Evolutionary conservation across 345 rosid species (phyloP).

Genomic region (Heritiera fomes): DNA sequence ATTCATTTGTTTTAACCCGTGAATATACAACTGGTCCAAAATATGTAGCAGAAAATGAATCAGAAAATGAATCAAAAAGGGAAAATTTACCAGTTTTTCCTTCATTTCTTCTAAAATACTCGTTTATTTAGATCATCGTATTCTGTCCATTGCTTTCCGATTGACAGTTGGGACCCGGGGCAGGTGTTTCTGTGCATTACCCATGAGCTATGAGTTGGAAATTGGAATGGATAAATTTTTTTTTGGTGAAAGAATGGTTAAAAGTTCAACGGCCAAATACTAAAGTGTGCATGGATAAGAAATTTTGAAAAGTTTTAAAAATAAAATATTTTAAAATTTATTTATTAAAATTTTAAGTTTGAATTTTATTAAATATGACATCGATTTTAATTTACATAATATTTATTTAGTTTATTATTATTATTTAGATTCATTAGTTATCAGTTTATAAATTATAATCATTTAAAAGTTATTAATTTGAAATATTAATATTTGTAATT

Average conservation of each 20-base stretch:
- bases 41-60: not conserved
- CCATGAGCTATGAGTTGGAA: not conserved
- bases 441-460: too few species aligned
- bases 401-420: too few species aligned
- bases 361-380: too few species aligned
- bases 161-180: not conserved
- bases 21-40: not conserved
- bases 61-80: not conserved
- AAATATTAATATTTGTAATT: too few species aligned
- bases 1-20: not conserved
- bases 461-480: too few species aligned
- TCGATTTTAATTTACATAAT: too few species aligned
- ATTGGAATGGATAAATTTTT: not conserved
- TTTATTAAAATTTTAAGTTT: too few species aligned
- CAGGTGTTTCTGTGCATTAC: not conserved
- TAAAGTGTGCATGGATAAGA: too few species aligned
- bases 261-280: not conserved
- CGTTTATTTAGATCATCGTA: not conserved
- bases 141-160: not conserved
- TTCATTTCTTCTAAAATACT: not conserved
- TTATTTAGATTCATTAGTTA: too few species aligned
- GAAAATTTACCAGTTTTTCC: not conserved
- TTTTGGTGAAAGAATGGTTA: not conserved
- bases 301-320: too few species aligned
- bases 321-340: too few species aligned